These are phyloP conservation scores for Trichoderma pleuroti DNA, from an alignment of 2,329 filamentous ascomycete genomes.

Conservation along the genomic window DNA sequence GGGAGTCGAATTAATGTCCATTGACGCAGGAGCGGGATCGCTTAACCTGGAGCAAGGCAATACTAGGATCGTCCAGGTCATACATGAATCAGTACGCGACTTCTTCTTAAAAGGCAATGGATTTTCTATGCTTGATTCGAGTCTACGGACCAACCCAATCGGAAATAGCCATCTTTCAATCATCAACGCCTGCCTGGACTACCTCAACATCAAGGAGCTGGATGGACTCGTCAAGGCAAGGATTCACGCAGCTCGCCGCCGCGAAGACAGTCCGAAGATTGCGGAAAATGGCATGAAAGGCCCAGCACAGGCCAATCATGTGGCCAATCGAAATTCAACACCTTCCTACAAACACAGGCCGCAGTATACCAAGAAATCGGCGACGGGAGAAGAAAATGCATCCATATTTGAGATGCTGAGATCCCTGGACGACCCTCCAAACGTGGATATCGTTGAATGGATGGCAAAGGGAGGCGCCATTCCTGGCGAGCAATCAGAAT, in stretches of 20 bases:
- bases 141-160: neutral
- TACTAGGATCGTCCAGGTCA: conserved; percentile 29
- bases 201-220: neutral
- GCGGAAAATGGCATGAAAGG: neutral
- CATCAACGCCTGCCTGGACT: neutral
- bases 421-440: neutral
- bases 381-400: no score
- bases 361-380: neutral
- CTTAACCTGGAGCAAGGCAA: neutral
- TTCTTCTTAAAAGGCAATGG: conserved; percentile 40
- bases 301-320: no score
- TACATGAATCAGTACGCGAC: conserved; percentile 50
- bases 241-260: neutral
- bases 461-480: neutral
- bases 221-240: neutral
- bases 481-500: neutral
- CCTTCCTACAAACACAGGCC: neutral
- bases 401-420: neutral
- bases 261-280: neutral
- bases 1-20: neutral
- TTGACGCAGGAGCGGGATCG: neutral
- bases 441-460: neutral
- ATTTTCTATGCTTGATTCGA: neutral
- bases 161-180: neutral
- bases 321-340: no score